Evolutionary conservation across 129 eudicot genomes (phyloP), one percentile per base, ranked within the genome.

Genomic region (Helichrysum umbraculigerum): DNA sequence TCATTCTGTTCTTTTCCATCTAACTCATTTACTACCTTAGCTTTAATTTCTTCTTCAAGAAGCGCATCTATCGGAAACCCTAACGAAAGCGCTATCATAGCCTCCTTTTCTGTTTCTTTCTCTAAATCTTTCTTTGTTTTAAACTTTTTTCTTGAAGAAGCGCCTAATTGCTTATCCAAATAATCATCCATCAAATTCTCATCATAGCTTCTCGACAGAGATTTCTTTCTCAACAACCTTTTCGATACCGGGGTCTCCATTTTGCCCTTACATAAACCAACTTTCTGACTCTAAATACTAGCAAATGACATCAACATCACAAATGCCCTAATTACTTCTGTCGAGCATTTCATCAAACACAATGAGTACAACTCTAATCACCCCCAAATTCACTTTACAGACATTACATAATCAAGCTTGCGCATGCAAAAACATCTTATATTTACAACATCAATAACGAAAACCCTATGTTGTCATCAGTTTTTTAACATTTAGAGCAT

Each of bases 101-200:
- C 97, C 79, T 91, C 97, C 7, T 57, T 86, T 74, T 88, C 96
- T 1, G 97, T 93, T 81, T 93, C 98, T 76, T 90, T 93, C 82
- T 93, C 92, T 78, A 93, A 52, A 20, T 86, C 97, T 21, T 81
- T 74, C 80, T 79, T 86, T 1, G 96, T 88, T 42, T 88, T 87
- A 67, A 80, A 77, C 58, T 73, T 83, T 68, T 93, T 93, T 82
- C 78, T 87, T 59, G 81, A 69, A 2, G 84, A 78, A 52, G 79
- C 83, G 60, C 93, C 91, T 70, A 93, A 44, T 7, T 91, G 91
- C 34, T 79, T 83, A 80, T 89, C 98, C 61, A 93, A 80, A 32
- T 87, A 63, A 42, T 88, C 97, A 78, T 93, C 98, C 96, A 93
- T 88, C 80, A 87, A 83, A 58, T 87, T 85, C 84, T 93, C 98